Conservation (phyloP, 805 yeast species). For the Kodamaea neixiangensis region DNA sequence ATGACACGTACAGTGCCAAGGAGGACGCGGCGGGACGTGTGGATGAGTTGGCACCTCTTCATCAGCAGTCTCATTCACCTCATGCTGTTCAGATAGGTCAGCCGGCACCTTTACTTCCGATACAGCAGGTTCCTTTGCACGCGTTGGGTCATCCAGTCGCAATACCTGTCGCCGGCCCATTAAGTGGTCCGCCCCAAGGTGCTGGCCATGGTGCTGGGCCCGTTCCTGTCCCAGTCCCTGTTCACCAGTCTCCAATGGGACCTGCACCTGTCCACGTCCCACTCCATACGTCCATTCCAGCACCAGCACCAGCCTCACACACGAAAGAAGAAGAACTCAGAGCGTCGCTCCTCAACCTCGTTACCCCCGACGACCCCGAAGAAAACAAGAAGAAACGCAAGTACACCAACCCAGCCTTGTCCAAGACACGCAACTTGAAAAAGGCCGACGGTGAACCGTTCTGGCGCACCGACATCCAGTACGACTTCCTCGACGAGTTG, state of each 20-base stretch:
- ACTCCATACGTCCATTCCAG: background rate
- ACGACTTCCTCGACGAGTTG: slow-evolving; percentile 66
- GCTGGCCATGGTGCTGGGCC: too few relatives aligned
- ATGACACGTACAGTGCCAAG: slow-evolving; percentile 31
- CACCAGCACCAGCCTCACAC: background rate
- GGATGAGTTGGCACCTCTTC: background rate
- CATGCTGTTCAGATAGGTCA: background rate
- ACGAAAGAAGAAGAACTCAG: background rate
- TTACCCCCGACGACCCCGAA: slow-evolving; percentile 9
- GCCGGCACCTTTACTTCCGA: background rate
- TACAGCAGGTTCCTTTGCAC: background rate
- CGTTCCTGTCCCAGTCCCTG: too few relatives aligned
- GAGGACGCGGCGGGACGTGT: slow-evolving; percentile 6
- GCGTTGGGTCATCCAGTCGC: background rate
- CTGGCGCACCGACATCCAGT: slow-evolving; percentile 86
- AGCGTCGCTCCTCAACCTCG: slow-evolving; percentile 1
- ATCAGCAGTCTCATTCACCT: too few relatives aligned
- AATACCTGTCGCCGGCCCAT: background rate
- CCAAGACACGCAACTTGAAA: slow-evolving; percentile 62
- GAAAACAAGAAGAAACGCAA: slow-evolving; percentile 20
- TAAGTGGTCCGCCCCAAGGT: too few relatives aligned
- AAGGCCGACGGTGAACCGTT: slow-evolving; percentile 92
- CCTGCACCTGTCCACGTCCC: background rate
- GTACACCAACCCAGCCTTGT: slow-evolving; percentile 17
- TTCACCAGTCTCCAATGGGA: background rate